phyloP scores from a whole-genome alignment of 768 basidiomycete genomes.

The Lactarius evosmus region DNA sequence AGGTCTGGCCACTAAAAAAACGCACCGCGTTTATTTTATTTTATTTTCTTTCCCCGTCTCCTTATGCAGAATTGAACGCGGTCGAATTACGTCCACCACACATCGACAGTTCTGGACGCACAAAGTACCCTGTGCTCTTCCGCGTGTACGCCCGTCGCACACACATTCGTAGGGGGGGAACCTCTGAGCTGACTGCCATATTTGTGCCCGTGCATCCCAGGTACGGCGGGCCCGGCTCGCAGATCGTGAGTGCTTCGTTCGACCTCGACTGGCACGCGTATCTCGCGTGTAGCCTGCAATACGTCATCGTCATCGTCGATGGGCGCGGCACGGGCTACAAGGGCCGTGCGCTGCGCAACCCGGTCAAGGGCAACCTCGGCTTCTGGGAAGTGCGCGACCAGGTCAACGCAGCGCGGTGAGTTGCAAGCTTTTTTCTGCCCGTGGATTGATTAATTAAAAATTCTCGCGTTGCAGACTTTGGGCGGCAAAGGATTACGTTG shows the following conservation, averaged over 20 bases:
- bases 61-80: conserved; percentile 72
- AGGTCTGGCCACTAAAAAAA: not conserved
- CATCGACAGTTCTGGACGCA: conserved; percentile 93
- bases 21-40: not conserved
- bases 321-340: conserved; percentile 93
- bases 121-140: conserved; percentile 94
- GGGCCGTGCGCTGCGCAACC: conserved; percentile 79
- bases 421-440: conserved; percentile 24
- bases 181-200: not conserved
- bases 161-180: no score
- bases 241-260: conserved; percentile 67
- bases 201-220: conserved; percentile 37
- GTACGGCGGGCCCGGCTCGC: conserved; percentile 89
- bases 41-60: not conserved
- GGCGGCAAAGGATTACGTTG: conserved; percentile 86
- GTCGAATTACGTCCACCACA: conserved; percentile 87
- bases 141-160: conserved; percentile 53
- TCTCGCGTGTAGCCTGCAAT: conserved; percentile 74
- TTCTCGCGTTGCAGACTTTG: conserved; percentile 51
- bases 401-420: conserved; percentile 80
- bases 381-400: conserved; percentile 89
- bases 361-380: conserved; percentile 86
- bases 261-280: conserved; percentile 83
- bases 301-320: conserved; percentile 85
- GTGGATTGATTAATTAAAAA: conserved; percentile 1